phyloP scores from a whole-genome alignment of 1,284 basidiomycete genomes.

The Singerocomus inundabilis region DNA sequence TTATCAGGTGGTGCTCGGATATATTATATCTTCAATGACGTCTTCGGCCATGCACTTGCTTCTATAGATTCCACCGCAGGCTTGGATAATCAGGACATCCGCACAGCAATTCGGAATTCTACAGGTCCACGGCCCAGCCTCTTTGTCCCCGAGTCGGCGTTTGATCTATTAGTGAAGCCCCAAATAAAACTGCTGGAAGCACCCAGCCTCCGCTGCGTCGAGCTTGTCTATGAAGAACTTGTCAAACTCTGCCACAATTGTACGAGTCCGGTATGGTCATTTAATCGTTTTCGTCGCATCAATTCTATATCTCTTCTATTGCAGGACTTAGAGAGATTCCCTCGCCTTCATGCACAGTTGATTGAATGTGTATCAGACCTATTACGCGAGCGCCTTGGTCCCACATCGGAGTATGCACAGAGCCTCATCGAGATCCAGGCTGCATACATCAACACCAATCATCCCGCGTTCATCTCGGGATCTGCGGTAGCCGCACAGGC shows the following conservation, averaged over 20 bases:
- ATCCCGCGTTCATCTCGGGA: slow-evolving; percentile 83
- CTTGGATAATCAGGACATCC: slow-evolving; percentile 92
- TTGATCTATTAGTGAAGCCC: slow-evolving; percentile 96
- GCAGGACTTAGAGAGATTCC: slow-evolving; percentile 97
- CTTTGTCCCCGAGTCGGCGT: slow-evolving; percentile 97
- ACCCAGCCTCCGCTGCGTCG: slow-evolving; percentile 93
- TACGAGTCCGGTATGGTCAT: slow-evolving; percentile 71
- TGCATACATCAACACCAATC: slow-evolving; percentile 99
- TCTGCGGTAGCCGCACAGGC: slow-evolving; percentile 60
- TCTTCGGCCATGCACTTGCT: slow-evolving; percentile 91
- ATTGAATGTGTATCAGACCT: slow-evolving; percentile 98
- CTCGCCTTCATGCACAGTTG: slow-evolving; percentile 87
- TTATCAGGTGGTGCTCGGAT: slow-evolving; percentile 97
- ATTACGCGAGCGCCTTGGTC: slow-evolving; percentile 90
- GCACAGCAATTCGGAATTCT: slow-evolving; percentile 97
- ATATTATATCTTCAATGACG: slow-evolving; percentile 99
- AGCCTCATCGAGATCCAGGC: slow-evolving; percentile 97
- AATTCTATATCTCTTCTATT: slow-evolving; percentile 1
- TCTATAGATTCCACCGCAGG: slow-evolving; percentile 92
- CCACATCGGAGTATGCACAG: slow-evolving; percentile 94
- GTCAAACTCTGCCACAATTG: slow-evolving; percentile 99
- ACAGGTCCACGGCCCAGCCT: slow-evolving; percentile 95
- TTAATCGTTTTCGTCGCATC: neutral
- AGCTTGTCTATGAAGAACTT: slow-evolving; percentile 97
- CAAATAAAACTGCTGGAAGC: slow-evolving; percentile 97